Evolutionary conservation across 2,329 filamentous ascomycete species (phyloP).

Genomic region (Aureobasidium subglaciale): DNA sequence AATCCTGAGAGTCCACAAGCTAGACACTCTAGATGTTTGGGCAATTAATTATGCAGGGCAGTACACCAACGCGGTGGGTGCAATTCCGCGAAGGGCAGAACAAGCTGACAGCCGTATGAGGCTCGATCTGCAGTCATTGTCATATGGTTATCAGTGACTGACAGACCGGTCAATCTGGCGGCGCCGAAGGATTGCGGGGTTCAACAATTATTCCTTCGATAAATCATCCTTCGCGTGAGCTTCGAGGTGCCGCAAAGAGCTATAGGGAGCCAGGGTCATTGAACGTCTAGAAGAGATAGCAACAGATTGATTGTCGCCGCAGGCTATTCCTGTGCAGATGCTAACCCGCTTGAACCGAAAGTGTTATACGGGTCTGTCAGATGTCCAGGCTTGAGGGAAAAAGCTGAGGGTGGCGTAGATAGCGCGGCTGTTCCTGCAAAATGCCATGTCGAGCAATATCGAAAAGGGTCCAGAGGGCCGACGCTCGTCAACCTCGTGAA

Average conservation of each 20-base stretch:
- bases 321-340: neutral
- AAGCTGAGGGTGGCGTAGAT: neutral
- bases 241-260: neutral
- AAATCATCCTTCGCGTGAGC: neutral
- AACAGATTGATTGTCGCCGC: neutral
- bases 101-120: neutral
- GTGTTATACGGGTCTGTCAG: neutral
- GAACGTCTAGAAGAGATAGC: neutral
- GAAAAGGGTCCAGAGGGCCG: neutral
- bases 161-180: neutral
- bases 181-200: neutral
- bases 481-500: neutral
- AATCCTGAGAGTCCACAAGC: neutral
- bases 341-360: neutral
- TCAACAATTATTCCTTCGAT: neutral
- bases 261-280: neutral
- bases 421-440: neutral
- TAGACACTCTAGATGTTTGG: neutral
- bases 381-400: neutral
- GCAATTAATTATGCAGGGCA: neutral
- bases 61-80: neutral
- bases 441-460: neutral
- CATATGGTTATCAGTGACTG: neutral
- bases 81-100: neutral
- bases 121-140: neutral